These are phyloP conservation scores for Plasmopara viticola DNA, from an alignment of 352 stramenopile species.

Conservation along the genomic window DNA sequence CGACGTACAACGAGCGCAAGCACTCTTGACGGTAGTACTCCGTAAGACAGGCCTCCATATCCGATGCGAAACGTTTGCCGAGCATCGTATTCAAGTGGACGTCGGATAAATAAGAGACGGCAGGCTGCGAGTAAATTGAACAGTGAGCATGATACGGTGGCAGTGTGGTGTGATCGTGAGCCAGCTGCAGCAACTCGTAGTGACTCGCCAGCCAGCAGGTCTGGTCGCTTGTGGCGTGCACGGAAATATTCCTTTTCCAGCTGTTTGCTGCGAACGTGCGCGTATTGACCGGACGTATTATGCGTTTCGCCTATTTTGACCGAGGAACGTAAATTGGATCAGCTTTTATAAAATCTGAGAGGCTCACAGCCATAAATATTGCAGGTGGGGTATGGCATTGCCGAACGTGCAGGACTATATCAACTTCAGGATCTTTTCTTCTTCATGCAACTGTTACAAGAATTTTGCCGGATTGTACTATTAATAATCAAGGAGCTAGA, in stretches of 20 bases:
- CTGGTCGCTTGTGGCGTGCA: slow-evolving; percentile 31
- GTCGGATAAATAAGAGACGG: too few species aligned
- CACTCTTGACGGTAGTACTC: slow-evolving; percentile 83
- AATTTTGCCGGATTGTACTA: too few species aligned
- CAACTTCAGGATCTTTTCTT: too few species aligned
- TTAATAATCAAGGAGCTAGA: too few species aligned
- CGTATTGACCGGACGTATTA: slow-evolving; percentile 23
- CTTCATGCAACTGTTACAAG: too few species aligned
- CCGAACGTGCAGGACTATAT: too few species aligned
- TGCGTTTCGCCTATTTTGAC: background rate
- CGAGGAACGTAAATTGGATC: background rate
- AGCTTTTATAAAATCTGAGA: too few species aligned
- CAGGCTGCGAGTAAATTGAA: slow-evolving; percentile 31
- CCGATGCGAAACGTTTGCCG: slow-evolving; percentile 60
- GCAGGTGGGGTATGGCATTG: too few species aligned
- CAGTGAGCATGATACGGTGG: slow-evolving; percentile 26
- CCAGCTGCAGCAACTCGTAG: slow-evolving; percentile 8
- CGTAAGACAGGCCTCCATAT: slow-evolving; percentile 71
- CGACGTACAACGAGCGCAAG: slow-evolving; percentile 66
- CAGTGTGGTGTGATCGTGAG: slow-evolving; percentile 1
- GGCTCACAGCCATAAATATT: too few species aligned
- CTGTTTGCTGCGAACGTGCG: slow-evolving; percentile 36
- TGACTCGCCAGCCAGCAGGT: slow-evolving; percentile 25
- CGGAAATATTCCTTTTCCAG: slow-evolving; percentile 34
- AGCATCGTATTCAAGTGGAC: slow-evolving; percentile 28